These are phyloP conservation scores for Penicillium simplicissimum DNA, from an alignment of 495 filamentous ascomycete genomes.

Conservation along the genomic window DNA sequence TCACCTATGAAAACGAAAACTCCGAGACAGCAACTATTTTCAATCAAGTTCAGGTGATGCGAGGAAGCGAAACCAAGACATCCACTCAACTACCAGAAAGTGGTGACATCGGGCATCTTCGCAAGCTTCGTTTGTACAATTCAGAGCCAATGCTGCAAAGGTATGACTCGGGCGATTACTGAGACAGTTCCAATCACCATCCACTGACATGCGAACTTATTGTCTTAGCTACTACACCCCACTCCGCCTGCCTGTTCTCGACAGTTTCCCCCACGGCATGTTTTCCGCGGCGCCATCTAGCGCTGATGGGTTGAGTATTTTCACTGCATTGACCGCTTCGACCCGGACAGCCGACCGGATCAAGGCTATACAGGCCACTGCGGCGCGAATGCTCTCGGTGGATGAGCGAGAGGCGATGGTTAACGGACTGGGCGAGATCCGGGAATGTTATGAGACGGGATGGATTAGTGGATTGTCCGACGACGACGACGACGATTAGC, in stretches of 20 bases:
- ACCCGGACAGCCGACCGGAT: constrained; percentile 67
- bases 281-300: constrained; percentile 38
- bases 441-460: constrained; percentile 85
- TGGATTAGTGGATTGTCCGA: constrained; percentile 86
- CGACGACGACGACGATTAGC: constrained; percentile 71
- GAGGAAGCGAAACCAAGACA: constrained; percentile 43
- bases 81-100: constrained; percentile 29
- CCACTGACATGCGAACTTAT: not conserved
- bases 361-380: constrained; percentile 62
- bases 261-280: constrained; percentile 78
- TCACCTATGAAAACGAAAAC: constrained; percentile 49
- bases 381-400: constrained; percentile 58
- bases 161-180: constrained; percentile 41
- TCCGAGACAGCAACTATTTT: constrained; percentile 57
- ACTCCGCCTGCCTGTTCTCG: constrained; percentile 72
- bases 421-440: constrained; percentile 81
- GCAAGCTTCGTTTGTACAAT: constrained; percentile 39
- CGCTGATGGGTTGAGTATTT: constrained; percentile 52
- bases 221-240: constrained; percentile 53
- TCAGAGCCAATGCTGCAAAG: constrained; percentile 58
- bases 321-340: constrained; percentile 70
- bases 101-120: constrained; percentile 32
- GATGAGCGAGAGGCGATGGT: constrained; percentile 80
- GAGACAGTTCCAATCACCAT: constrained; percentile 7
- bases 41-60: constrained; percentile 55